These are phyloP conservation scores for Syncephalis fuscata DNA, from an alignment of 371 early-diverging fungal genomes.

Conservation along the genomic window DNA sequence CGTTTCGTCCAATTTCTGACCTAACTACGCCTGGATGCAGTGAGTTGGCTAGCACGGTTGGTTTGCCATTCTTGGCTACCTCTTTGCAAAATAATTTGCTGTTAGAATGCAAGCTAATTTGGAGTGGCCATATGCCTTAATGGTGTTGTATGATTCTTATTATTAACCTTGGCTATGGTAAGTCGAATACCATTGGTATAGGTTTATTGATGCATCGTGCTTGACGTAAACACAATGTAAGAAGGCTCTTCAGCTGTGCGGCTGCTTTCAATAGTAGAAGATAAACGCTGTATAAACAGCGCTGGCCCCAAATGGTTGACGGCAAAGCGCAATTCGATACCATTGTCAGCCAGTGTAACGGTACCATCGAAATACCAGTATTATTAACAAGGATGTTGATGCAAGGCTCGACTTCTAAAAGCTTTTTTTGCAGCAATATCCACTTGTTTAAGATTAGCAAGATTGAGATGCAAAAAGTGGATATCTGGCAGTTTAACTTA, in stretches of 20 bases:
- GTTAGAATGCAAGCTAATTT: conserved; percentile 50
- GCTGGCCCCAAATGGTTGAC: conserved; percentile 57
- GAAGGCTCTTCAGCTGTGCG: not conserved
- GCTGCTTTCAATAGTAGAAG: conserved; percentile 27
- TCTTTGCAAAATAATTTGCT: conserved; percentile 24
- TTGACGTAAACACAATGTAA: not conserved
- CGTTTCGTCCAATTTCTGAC: not conserved
- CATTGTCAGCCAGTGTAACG: conserved; percentile 41
- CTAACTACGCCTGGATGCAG: not conserved
- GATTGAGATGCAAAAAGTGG: conserved; percentile 32
- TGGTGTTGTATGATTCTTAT: conserved; percentile 13
- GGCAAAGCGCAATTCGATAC: conserved; percentile 53
- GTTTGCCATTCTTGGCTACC: conserved; percentile 2
- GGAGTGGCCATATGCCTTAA: conserved; percentile 22
- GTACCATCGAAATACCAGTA: conserved; percentile 11
- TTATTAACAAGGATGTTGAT: conserved; percentile 2
- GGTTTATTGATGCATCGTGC: conserved; percentile 13
- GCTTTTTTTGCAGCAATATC: conserved; percentile 28
- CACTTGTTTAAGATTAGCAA: conserved; percentile 31
- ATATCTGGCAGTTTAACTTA: too few relatives aligned
- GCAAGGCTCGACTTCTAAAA: conserved; percentile 19
- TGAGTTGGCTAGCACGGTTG: not conserved
- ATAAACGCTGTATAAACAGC: conserved; percentile 1
- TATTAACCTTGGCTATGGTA: conserved; percentile 11
- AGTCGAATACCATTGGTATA: conserved; percentile 19